Evolutionary conservation across 2,329 filamentous ascomycete genomes (phyloP), one percentile per base, ranked within the genome.

Genomic region (Ophiobolus disseminans): DNA sequence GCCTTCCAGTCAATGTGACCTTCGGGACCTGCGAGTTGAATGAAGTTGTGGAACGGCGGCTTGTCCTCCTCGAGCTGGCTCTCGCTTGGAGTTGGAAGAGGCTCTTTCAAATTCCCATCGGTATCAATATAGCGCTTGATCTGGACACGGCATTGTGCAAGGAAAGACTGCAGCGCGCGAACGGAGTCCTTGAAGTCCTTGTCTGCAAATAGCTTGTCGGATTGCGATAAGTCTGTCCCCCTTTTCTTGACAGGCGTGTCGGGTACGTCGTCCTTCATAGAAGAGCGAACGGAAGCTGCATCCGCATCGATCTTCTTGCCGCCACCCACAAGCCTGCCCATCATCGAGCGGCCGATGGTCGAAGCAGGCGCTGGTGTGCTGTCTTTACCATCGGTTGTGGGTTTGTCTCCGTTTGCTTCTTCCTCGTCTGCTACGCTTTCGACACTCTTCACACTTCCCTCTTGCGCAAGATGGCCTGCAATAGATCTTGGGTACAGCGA

Each of bases 111-210:
- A 2, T 69, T 77, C 2, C 85, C 85, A 55, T 87, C 82, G 1
- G 78, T 78, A 47, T 82, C 80, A 22, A 87, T 75, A 59, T 83
- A 83, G 36, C 80, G 80, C 61, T 86, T 83, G 25, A 87, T 79
- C 40, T 83, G 78, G 19, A 82, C 78, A 50, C 94, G 86, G 14
- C 92, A 91, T 55, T 95, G 90, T 0, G 91, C 93, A 6, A 99
- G 82, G 67, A 96, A 99, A 19, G 87, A 88, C 63, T 90, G 90
- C 2, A 99, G 80, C 55, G 93, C 91, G 34, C 88, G 82, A 13
- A 94, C 89, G 0, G 94, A 91, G 39, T 85, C 82, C 59, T 85
- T 88, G 26, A 99, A 81, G 59, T 97, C 91, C 64, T 93, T 93
- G 11, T 91, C 91, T 67, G 91, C 86, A 1, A 72, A 43, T 16